phyloP scores from a whole-genome alignment of 192 early-diverging fungal species.

The Lunasporangiospora selenospora region DNA sequence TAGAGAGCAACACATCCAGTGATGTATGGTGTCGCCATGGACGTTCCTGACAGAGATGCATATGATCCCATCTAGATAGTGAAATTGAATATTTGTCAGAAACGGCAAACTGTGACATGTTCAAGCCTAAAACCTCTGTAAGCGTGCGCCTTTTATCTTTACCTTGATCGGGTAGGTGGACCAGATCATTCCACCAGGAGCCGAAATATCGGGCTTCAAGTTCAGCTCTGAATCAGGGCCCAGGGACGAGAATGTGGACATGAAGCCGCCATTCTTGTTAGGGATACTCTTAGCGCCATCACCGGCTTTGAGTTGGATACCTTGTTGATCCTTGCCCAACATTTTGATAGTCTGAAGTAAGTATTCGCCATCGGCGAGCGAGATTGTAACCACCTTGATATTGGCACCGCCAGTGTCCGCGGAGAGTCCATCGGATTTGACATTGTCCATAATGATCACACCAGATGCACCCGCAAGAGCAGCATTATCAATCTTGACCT shows the following conservation, averaged over 20 bases:
- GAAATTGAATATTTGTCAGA: too few relatives aligned
- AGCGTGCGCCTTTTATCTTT: conserved; percentile 3
- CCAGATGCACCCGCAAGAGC: conserved; percentile 65
- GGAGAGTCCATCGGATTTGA: conserved; percentile 1
- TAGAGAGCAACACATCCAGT: conserved; percentile 50
- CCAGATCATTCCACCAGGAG: conserved; percentile 70
- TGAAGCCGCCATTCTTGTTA: conserved; percentile 61
- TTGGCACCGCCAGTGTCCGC: conserved; percentile 40
- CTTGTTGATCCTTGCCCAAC: conserved; percentile 21
- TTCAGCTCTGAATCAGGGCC: conserved; percentile 76
- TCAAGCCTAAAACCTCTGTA: too few relatives aligned
- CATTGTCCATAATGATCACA: conserved; percentile 70
- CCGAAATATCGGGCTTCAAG: conserved; percentile 66
- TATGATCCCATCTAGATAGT: conserved; percentile 60
- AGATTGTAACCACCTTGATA: conserved; percentile 66
- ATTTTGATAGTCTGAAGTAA: conserved; percentile 54
- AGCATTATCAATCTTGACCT: conserved; percentile 63
- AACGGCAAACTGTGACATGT: too few relatives aligned
- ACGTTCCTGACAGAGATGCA: conserved; percentile 65
- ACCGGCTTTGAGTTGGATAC: conserved; percentile 54
- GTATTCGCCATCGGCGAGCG: conserved; percentile 53
- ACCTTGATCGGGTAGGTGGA: conserved; percentile 65
- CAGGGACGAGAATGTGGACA: conserved; percentile 77
- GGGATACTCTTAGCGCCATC: conserved; percentile 49
- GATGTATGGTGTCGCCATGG: conserved; percentile 70